phyloP scores from a whole-genome alignment of 768 basidiomycete species.

The Cystobasidium onofrii region DNA sequence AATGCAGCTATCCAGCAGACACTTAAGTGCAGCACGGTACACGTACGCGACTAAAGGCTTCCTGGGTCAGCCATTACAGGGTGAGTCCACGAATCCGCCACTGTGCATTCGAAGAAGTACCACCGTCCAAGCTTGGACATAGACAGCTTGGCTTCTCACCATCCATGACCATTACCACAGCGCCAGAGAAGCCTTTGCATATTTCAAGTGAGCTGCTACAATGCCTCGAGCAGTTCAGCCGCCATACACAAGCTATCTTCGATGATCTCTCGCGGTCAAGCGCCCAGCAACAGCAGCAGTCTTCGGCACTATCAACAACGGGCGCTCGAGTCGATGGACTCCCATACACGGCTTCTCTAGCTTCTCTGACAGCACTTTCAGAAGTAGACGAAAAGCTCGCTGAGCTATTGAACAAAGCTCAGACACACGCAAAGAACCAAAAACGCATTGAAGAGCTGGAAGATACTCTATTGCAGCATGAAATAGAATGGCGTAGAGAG shows the following conservation, averaged over 20 bases:
- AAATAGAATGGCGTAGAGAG: constrained; percentile 13
- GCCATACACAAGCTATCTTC: not conserved
- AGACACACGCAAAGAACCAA: constrained; percentile 13
- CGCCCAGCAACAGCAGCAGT: not conserved
- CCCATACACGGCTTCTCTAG: not conserved
- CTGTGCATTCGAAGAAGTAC: not conserved
- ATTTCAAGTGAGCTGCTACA: constrained; percentile 7
- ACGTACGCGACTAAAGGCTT: no score
- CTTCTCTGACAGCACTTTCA: constrained; percentile 6
- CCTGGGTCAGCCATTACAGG: no score
- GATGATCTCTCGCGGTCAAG: constrained; percentile 14
- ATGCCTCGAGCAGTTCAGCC: constrained; percentile 2
- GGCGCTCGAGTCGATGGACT: not conserved
- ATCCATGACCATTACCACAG: not conserved
- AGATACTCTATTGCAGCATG: constrained; percentile 10
- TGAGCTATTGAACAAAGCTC: constrained; percentile 1
- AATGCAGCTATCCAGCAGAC: no score
- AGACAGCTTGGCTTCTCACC: not conserved
- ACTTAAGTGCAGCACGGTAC: no score
- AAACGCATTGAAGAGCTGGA: constrained; percentile 1
- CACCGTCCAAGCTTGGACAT: no score
- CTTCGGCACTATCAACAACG: not conserved
- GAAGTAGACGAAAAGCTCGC: constrained; percentile 21
- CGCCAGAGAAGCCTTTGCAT: not conserved
- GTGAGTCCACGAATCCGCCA: no score